Conservation (phyloP, 2,329 filamentous ascomycete species). For the Aspergillus ustus region DNA sequence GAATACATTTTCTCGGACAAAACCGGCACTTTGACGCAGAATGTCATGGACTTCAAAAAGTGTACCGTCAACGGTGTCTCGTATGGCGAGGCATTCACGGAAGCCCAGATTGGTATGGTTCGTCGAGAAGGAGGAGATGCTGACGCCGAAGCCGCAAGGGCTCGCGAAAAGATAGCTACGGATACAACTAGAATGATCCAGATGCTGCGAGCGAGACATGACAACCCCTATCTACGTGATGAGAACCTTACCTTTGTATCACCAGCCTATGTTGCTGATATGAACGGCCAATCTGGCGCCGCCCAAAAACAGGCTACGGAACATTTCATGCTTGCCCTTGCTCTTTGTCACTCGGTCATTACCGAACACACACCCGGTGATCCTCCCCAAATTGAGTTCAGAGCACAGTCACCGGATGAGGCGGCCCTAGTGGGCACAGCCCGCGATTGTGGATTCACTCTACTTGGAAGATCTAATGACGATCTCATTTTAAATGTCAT, state of each 20-base stretch:
- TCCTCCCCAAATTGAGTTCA: slow-evolving; percentile 88
- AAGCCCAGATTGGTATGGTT: slow-evolving; percentile 95
- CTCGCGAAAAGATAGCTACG: slow-evolving; percentile 75
- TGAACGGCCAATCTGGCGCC: slow-evolving; percentile 74
- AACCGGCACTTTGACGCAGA: slow-evolving; percentile 86
- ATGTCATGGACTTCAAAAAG: slow-evolving; percentile 99
- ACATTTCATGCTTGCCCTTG: slow-evolving; percentile 91
- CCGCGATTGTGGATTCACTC: slow-evolving; percentile 92
- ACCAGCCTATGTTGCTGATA: slow-evolving; percentile 83
- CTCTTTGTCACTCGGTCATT: slow-evolving; percentile 96
- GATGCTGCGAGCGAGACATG: slow-evolving; percentile 74
- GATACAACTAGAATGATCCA: slow-evolving; percentile 74
- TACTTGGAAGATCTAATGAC: slow-evolving; percentile 78
- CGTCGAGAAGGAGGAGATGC: slow-evolving; percentile 86
- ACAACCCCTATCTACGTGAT: slow-evolving; percentile 90
- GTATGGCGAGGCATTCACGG: slow-evolving; percentile 97
- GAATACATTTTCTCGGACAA: slow-evolving; percentile 99
- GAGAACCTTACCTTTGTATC: slow-evolving; percentile 91
- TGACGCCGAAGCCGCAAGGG: slow-evolving; percentile 75
- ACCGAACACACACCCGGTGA: slow-evolving; percentile 89
- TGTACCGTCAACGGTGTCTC: slow-evolving; percentile 93
- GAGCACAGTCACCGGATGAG: slow-evolving; percentile 96
- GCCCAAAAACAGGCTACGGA: slow-evolving; percentile 79
- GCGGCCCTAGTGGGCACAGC: slow-evolving; percentile 92
- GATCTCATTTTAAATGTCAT: slow-evolving; percentile 85